phyloP scores from a whole-genome alignment of 1,284 basidiomycete genomes.

The Paramarasmius palmivorus region DNA sequence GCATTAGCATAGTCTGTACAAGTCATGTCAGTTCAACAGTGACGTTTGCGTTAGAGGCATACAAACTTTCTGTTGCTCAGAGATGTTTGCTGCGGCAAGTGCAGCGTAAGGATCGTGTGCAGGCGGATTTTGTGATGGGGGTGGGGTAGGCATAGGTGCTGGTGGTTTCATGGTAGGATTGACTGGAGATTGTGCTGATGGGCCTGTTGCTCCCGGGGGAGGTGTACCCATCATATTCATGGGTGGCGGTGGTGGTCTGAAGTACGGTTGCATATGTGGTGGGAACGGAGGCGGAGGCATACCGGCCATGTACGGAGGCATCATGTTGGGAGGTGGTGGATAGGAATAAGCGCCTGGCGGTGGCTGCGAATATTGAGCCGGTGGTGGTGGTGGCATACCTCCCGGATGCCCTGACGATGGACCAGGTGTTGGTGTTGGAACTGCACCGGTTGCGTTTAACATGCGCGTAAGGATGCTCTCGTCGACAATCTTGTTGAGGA shows the following conservation, averaged over 20 bases:
- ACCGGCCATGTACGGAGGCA: constrained; percentile 26
- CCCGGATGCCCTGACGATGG: constrained; percentile 22
- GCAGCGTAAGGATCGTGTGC: constrained; percentile 14
- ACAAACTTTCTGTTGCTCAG: constrained; percentile 37
- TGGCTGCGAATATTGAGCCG: constrained; percentile 35
- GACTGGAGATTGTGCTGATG: constrained; percentile 12
- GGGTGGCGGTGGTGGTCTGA: constrained; percentile 33
- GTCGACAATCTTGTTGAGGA: constrained; percentile 95
- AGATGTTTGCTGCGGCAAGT: constrained; percentile 30
- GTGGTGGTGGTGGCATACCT: constrained; percentile 35
- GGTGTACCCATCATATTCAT: constrained; percentile 48
- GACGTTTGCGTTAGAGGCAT: constrained; percentile 1
- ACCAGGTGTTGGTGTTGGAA: constrained; percentile 37
- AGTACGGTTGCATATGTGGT: constrained; percentile 23
- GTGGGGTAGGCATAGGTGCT: constrained; percentile 27
- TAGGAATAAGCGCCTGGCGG: constrained; percentile 30
- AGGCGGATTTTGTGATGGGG: constrained; percentile 25
- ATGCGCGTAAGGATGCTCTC: constrained; percentile 78
- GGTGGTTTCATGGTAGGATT: constrained; percentile 26
- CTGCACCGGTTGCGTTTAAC: constrained; percentile 30
- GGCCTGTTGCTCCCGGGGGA: constrained; percentile 22
- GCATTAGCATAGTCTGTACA: constrained; percentile 75
- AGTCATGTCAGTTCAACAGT: no score
- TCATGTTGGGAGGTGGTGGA: constrained; percentile 27
- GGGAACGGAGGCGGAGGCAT: constrained; percentile 29